These are phyloP conservation scores for Amylocystis lapponica DNA, from an alignment of 768 basidiomycete genomes.

Conservation along the genomic window DNA sequence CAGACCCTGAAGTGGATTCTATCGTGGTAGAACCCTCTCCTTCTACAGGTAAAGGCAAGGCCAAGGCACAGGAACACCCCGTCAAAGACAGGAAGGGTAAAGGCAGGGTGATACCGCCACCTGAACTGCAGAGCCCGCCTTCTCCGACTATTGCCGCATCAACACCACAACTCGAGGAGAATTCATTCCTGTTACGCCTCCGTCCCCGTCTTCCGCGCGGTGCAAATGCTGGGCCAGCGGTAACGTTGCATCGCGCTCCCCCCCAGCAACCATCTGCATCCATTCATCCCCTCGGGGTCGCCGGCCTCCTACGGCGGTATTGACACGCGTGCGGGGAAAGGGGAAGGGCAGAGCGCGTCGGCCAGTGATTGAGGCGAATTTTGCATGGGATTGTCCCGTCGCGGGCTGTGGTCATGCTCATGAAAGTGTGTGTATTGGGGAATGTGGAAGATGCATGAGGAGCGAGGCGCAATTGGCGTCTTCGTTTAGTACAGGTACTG, in stretches of 20 bases:
- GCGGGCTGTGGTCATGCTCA: slow-evolving; percentile 48
- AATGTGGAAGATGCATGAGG: slow-evolving; percentile 54
- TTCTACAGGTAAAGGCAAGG: slow-evolving; percentile 17
- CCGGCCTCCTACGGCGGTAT: neutral
- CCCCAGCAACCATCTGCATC: no score
- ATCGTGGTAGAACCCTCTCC: no score
- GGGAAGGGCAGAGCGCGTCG: slow-evolving; percentile 22
- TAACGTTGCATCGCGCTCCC: slow-evolving; percentile 3
- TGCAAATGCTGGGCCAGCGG: neutral
- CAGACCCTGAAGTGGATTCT: slow-evolving; percentile 4
- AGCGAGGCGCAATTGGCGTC: slow-evolving; percentile 33
- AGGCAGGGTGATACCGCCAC: no score
- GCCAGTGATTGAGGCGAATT: slow-evolving; percentile 38
- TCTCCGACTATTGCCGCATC: slow-evolving; percentile 2
- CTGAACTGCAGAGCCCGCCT: no score
- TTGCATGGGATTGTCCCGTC: slow-evolving; percentile 65
- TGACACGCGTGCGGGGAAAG: slow-evolving; percentile 25
- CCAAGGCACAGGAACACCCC: slow-evolving; percentile 6
- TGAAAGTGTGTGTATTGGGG: slow-evolving; percentile 53
- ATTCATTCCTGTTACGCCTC: slow-evolving; percentile 52
- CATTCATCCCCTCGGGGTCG: no score
- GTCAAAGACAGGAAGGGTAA: no score
- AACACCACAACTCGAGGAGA: slow-evolving; percentile 16
- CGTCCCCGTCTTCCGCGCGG: slow-evolving; percentile 36
- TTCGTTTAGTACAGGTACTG: no score